These are phyloP conservation scores for Corinectria fuckeliana DNA, from an alignment of 2,329 filamentous ascomycete species.

Conservation along the genomic window DNA sequence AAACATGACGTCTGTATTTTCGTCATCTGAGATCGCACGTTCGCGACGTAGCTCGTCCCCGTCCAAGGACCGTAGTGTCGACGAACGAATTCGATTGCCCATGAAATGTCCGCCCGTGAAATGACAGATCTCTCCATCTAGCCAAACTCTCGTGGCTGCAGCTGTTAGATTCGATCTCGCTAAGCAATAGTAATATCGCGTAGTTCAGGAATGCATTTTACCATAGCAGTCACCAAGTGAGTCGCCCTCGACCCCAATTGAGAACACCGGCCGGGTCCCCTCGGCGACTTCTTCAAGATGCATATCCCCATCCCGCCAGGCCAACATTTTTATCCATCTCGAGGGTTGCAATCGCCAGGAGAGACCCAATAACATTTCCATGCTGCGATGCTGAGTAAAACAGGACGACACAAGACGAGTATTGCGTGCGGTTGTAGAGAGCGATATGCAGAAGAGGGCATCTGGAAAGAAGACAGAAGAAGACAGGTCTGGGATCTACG, in stretches of 20 bases:
- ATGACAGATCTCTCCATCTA: not conserved
- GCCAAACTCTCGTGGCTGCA: not conserved
- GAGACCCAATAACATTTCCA: too few species aligned
- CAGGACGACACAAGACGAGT: too few species aligned
- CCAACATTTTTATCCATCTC: too few species aligned
- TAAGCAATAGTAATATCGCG: not conserved
- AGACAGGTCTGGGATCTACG: too few species aligned
- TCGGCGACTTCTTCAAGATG: not conserved
- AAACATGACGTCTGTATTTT: not conserved
- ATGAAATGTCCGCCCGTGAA: constrained; percentile 5
- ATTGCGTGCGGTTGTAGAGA: too few species aligned
- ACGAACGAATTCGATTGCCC: constrained; percentile 6
- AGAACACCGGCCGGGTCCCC: not conserved
- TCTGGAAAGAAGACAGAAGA: not conserved
- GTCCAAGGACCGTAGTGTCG: not conserved
- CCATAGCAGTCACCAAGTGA: constrained; percentile 2
- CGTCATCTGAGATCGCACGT: not conserved
- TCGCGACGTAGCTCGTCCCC: not conserved
- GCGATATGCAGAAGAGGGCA: too few species aligned
- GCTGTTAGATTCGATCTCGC: not conserved
- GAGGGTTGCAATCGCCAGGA: too few species aligned
- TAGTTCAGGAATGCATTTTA: not conserved
- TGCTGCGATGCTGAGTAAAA: too few species aligned
- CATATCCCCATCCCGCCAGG: not conserved
- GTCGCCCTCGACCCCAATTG: constrained; percentile 5